These are phyloP conservation scores for Laguncularia racemosa DNA, from an alignment of 345 rosid species.

Conservation along the genomic window DNA sequence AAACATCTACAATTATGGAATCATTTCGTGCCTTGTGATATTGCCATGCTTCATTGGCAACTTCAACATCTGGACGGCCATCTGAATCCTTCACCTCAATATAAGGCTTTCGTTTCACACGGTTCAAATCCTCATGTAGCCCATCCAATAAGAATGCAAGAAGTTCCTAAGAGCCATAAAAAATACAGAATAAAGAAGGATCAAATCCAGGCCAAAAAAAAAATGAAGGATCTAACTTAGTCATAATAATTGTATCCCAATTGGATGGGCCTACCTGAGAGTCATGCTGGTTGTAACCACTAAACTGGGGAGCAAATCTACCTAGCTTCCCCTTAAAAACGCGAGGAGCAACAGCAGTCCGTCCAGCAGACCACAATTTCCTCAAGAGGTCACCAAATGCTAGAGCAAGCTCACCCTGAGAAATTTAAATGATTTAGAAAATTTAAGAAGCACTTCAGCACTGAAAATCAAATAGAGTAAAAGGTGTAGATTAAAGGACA, in stretches of 20 bases:
- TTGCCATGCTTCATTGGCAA: constrained; percentile 84
- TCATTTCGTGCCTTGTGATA: constrained; percentile 92
- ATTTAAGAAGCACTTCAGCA: background rate
- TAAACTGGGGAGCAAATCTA: constrained; percentile 92
- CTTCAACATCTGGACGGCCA: constrained; percentile 76
- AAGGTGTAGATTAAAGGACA: constrained; percentile 4
- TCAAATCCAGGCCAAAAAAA: too few species aligned
- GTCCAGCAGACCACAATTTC: constrained; percentile 76
- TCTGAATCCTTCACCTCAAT: constrained; percentile 77
- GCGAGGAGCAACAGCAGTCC: constrained; percentile 59
- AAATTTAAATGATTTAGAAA: constrained; percentile 22
- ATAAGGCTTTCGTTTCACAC: constrained; percentile 81
- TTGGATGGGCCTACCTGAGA: constrained; percentile 50
- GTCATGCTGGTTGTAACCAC: constrained; percentile 97
- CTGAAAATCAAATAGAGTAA: constrained; percentile 1
- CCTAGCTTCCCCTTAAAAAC: constrained; percentile 74
- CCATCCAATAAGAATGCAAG: constrained; percentile 90
- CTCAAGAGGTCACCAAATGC: constrained; percentile 85
- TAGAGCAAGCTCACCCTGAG: constrained; percentile 91
- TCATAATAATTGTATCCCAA: too few species aligned
- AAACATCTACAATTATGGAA: constrained; percentile 94
- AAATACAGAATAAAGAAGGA: background rate
- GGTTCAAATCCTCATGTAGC: constrained; percentile 92
- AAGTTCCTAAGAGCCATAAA: constrained; percentile 52
- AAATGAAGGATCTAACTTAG: too few species aligned